Evolutionary conservation across 2,329 filamentous ascomycete species (phyloP), one percentile per base, ranked within the genome.

Genomic region (Pseudonectria buxi): DNA sequence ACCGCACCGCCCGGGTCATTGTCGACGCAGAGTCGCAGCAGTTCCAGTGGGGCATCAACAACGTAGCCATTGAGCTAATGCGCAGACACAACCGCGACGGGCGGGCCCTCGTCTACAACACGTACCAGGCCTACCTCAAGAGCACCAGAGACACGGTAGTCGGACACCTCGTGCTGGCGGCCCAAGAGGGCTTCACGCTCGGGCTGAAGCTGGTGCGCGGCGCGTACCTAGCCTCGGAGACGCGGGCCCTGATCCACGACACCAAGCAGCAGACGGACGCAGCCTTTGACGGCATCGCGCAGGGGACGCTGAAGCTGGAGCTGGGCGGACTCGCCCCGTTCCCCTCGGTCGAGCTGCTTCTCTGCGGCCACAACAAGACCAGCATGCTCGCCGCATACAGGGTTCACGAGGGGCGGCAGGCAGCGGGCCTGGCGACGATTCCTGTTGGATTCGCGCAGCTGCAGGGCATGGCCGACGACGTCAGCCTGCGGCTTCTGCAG

Each of bases 121-220:
- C 74, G 2, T 76, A 77, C 54, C 74, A 78, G 42, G 69, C 66
- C 32, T 78, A 78, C 47, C 63, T 78, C 13, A 71, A 71, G 50
- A 56, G 57, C 33, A 71, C 67, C 2, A 54, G 64, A 1, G 50
- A 41, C 9, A 63, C 59, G 4, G 46, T 77, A 3, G 56, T 62
- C 1, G 44, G 55, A 16, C 69, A 77, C 40, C 59, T 78, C 13
- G 57, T 54, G 2, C 48, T 45, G 0, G 73, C 74, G 0, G 45
- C 56, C 6, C 55, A 66, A 3, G 63, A 70, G 22, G 58, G 57
- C 3, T 77, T 71, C 49, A 72, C 68, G 0, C 61, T 74, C 0
- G 74, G 74, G 12, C 56, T 76, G 35, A 78, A 78, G 52, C 58
- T 77, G 7, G 74, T 77, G 3, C 64, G 73, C 11, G 72, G 73